Evolutionary conservation across 164 flowering plant species (phyloP).

Genomic region (Piper betle): DNA sequence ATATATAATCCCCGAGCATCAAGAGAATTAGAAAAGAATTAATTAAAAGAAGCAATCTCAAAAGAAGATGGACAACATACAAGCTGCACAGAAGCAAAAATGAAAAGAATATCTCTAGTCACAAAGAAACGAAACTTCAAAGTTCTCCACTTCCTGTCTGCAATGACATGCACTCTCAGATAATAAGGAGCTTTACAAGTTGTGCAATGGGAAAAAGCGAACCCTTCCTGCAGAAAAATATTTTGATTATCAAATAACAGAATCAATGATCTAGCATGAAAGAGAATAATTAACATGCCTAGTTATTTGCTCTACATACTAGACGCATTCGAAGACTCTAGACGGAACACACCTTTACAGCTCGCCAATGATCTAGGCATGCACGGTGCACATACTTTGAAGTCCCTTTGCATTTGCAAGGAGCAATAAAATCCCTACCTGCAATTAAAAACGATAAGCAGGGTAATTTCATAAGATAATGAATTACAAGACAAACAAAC

Average conservation of each 20-base stretch:
- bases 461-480: not conserved
- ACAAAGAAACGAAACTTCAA: constrained; percentile 97
- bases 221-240: constrained; percentile 74
- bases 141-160: constrained; percentile 93
- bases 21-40: not conserved
- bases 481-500: not conserved
- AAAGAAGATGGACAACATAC: constrained; percentile 32
- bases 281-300: not conserved
- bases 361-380: constrained; percentile 95
- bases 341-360: constrained; percentile 48
- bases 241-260: not conserved
- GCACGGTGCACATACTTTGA: constrained; percentile 88
- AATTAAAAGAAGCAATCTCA: not conserved
- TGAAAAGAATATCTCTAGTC: constrained; percentile 83
- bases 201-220: constrained; percentile 99
- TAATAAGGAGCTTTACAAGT: constrained; percentile 96
- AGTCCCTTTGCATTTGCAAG: constrained; percentile 97
- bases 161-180: constrained; percentile 78
- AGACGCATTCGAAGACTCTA: too few relatives aligned
- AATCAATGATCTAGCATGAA: not conserved
- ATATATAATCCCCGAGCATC: not conserved
- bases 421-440: constrained; percentile 97
- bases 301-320: not conserved
- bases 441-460: constrained; percentile 5
- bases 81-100: constrained; percentile 84